Evolutionary conservation across 192 early-diverging fungal species (phyloP).

Genomic region (Oehlia diaphana): DNA sequence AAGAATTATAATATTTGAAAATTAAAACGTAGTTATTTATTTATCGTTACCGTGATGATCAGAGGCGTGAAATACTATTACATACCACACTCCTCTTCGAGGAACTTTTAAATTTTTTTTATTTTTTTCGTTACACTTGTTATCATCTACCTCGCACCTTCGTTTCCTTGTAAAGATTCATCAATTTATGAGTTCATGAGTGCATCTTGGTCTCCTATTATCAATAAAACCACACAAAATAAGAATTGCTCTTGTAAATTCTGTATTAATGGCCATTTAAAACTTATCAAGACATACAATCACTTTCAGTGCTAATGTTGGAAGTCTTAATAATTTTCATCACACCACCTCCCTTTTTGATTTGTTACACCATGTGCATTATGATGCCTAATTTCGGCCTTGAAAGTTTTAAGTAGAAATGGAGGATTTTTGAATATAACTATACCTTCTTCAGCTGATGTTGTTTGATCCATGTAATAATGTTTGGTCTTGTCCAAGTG

Average conservation of each 20-base stretch:
- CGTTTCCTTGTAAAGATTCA: constrained; percentile 1
- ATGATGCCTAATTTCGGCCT: constrained; percentile 9
- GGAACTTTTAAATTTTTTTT: too few species aligned
- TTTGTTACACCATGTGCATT: constrained; percentile 8
- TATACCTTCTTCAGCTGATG: too few species aligned
- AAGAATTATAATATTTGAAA: too few species aligned
- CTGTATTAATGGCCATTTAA: background rate
- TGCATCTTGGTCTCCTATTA: constrained; percentile 11
- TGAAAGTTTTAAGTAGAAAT: background rate
- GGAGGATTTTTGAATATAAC: too few species aligned
- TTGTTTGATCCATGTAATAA: background rate
- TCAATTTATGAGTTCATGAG: background rate
- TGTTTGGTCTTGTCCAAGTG: constrained; percentile 4
- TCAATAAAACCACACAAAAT: background rate
- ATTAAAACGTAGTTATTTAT: too few species aligned
- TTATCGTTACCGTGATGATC: too few species aligned
- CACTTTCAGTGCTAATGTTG: background rate
- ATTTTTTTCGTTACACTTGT: too few species aligned
- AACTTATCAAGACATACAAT: constrained; percentile 4
- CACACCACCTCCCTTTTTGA: constrained; percentile 8
- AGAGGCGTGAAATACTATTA: too few species aligned
- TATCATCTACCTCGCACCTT: background rate
- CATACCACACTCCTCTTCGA: too few species aligned
- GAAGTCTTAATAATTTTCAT: constrained; percentile 14
- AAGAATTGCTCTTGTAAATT: background rate